These are phyloP conservation scores for Ganoderma sp. DNA, from an alignment of 1,284 basidiomycete species.

Conservation along the genomic window DNA sequence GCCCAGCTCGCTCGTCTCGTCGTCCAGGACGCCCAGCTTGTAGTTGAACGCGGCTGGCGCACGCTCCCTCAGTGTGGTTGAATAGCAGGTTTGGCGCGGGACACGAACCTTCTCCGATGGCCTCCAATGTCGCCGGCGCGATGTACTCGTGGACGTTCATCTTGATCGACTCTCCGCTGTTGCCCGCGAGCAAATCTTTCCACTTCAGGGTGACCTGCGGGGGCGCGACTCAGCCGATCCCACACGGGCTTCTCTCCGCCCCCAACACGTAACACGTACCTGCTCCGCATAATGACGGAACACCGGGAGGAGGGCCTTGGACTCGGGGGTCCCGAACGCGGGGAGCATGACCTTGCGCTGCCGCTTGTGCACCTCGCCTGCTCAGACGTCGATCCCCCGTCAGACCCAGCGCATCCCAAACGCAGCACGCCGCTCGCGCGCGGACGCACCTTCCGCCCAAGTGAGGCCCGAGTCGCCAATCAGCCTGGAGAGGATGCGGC, in stretches of 20 bases:
- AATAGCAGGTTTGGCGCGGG: not conserved
- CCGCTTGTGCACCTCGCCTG: constrained; percentile 52
- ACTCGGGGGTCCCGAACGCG: constrained; percentile 52
- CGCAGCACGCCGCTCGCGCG: not conserved
- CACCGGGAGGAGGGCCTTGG: constrained; percentile 55
- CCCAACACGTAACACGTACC: constrained; percentile 45
- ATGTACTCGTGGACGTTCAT: constrained; percentile 47
- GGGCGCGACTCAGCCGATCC: not conserved
- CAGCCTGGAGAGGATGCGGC: constrained; percentile 40
- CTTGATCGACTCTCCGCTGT: constrained; percentile 40
- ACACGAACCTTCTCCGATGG: constrained; percentile 45
- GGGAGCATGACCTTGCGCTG: constrained; percentile 52
- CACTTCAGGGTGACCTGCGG: constrained; percentile 52
- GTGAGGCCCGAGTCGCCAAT: constrained; percentile 46
- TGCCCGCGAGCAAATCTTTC: constrained; percentile 47
- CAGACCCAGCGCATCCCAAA: not conserved
- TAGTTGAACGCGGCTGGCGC: constrained; percentile 43
- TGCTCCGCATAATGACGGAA: constrained; percentile 53
- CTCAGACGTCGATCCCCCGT: constrained; percentile 2
- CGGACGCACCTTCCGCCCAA: constrained; percentile 48
- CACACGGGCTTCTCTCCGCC: constrained; percentile 27
- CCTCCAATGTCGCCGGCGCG: constrained; percentile 41
- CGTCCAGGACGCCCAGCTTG: constrained; percentile 40
- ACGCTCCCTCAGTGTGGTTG: not conserved
- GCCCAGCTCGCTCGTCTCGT: constrained; percentile 38